These are phyloP conservation scores for Cyberlindnera nakhonratchasimensis DNA, from an alignment of 805 yeast species.

Conservation along the genomic window DNA sequence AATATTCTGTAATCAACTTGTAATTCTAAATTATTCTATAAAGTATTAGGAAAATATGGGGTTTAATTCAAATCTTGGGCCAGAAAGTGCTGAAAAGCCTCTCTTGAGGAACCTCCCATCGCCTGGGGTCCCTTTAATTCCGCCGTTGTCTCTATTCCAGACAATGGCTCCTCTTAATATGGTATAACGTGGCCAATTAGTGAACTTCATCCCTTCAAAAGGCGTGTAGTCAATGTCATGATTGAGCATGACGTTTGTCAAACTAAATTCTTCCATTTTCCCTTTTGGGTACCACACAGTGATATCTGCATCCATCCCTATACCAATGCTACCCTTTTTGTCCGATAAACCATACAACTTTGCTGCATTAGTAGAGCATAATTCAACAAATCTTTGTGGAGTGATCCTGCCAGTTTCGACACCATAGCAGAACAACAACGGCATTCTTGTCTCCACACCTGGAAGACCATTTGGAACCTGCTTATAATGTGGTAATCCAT, in stretches of 20 bases:
- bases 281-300: slow-evolving; percentile 45
- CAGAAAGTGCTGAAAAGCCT: slow-evolving; percentile 23
- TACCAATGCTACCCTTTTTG: slow-evolving; percentile 40
- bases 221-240: slow-evolving; percentile 40
- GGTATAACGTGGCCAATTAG: slow-evolving; percentile 47
- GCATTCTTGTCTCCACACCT: slow-evolving; percentile 46
- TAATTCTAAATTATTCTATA: too few species aligned
- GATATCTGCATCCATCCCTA: slow-evolving; percentile 48
- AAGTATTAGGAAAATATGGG: slow-evolving; percentile 15
- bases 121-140: slow-evolving; percentile 19
- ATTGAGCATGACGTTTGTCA: slow-evolving; percentile 32
- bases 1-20: too few species aligned
- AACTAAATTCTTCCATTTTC: slow-evolving; percentile 25
- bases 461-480: slow-evolving; percentile 48
- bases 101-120: slow-evolving; percentile 30
- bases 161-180: slow-evolving; percentile 36
- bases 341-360: slow-evolving; percentile 41
- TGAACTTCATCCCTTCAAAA: slow-evolving; percentile 37
- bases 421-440: slow-evolving; percentile 42
- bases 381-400: slow-evolving; percentile 42
- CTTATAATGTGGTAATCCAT: slow-evolving; percentile 40
- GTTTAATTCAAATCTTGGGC: slow-evolving; percentile 24
- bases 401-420: slow-evolving; percentile 39
- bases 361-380: slow-evolving; percentile 44
- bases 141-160: slow-evolving; percentile 30